Evolutionary conservation across 352 stramenopile species (phyloP).

Genomic region (Globisporangium perplexum): DNA sequence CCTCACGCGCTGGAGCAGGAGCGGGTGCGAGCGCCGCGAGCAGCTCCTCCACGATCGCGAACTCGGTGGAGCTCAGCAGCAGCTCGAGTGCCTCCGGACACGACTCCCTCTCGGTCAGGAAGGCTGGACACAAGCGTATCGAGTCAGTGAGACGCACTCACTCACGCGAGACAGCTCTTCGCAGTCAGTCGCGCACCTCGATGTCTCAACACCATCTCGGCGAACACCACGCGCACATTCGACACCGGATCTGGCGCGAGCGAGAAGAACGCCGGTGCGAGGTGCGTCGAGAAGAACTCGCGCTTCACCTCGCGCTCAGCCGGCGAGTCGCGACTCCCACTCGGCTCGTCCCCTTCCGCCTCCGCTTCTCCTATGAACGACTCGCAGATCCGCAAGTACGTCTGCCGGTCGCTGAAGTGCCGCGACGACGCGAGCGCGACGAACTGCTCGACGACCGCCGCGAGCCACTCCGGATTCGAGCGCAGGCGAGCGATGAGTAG

Average conservation of each 20-base stretch:
- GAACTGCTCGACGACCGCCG: constrained; percentile 41
- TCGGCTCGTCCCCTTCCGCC: not conserved
- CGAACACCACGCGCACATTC: constrained; percentile 69
- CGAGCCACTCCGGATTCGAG: constrained; percentile 40
- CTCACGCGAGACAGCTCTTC: not conserved
- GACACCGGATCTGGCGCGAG: constrained; percentile 58
- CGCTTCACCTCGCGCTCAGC: constrained; percentile 4
- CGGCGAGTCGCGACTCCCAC: not conserved
- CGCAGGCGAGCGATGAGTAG: constrained; percentile 45
- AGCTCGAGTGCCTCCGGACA: constrained; percentile 23
- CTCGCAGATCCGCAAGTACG: constrained; percentile 56
- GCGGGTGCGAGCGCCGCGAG: constrained; percentile 18
- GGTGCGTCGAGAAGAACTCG: constrained; percentile 43
- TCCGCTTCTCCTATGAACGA: constrained; percentile 35
- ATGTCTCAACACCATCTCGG: constrained; percentile 37
- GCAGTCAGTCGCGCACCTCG: constrained; percentile 19
- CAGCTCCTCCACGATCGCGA: constrained; percentile 22
- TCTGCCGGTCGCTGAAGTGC: constrained; percentile 64
- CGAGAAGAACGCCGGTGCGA: constrained; percentile 48
- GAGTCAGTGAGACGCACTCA: not conserved
- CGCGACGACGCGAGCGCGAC: constrained; percentile 40
- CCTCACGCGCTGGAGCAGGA: constrained; percentile 10
- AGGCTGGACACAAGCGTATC: constrained; percentile 2
- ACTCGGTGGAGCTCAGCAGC: constrained; percentile 17
- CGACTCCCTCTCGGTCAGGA: constrained; percentile 23